These are phyloP conservation scores for Thyridium curvatum DNA, from an alignment of 2,329 filamentous ascomycete species.

Conservation along the genomic window DNA sequence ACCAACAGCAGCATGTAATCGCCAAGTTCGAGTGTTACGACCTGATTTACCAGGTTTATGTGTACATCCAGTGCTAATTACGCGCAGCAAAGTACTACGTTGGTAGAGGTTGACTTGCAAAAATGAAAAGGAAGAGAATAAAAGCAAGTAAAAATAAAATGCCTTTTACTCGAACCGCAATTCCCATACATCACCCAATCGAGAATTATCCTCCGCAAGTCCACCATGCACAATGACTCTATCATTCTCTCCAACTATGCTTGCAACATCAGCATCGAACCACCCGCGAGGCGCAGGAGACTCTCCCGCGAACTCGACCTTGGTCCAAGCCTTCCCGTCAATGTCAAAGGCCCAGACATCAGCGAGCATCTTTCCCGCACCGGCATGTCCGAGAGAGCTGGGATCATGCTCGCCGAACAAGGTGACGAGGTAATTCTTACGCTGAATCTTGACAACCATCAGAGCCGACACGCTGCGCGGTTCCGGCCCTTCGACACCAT, in stretches of 20 bases:
- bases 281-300: slow-evolving; percentile 26
- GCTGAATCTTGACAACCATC: slow-evolving; percentile 13
- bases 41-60: too few species aligned
- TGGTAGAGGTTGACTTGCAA: too few species aligned
- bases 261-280: slow-evolving; percentile 28
- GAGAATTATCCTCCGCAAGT: slow-evolving; percentile 25
- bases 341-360: slow-evolving; percentile 35
- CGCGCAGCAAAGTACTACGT: too few species aligned
- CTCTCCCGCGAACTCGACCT: slow-evolving; percentile 14
- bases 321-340: slow-evolving; percentile 17
- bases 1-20: too few species aligned
- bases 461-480: slow-evolving; percentile 23
- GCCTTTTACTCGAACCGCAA: slow-evolving; percentile 13
- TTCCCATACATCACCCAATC: slow-evolving; percentile 32
- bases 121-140: too few species aligned
- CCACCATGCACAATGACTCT: slow-evolving; percentile 30
- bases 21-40: too few species aligned
- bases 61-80: too few species aligned
- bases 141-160: too few species aligned
- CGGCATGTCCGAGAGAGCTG: slow-evolving; percentile 28
- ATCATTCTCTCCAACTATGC: slow-evolving; percentile 6
- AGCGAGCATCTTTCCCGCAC: slow-evolving; percentile 31
- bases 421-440: slow-evolving; percentile 22
- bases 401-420: slow-evolving; percentile 33
- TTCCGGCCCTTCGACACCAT: slow-evolving; percentile 19